Percentiles rank a stretch among this genome's conserved stretches.
These are phyloP conservation scores for Globisporangium okanoganense DNA, from an alignment of 352 stramenopile species.

Conservation along the genomic window DNA sequence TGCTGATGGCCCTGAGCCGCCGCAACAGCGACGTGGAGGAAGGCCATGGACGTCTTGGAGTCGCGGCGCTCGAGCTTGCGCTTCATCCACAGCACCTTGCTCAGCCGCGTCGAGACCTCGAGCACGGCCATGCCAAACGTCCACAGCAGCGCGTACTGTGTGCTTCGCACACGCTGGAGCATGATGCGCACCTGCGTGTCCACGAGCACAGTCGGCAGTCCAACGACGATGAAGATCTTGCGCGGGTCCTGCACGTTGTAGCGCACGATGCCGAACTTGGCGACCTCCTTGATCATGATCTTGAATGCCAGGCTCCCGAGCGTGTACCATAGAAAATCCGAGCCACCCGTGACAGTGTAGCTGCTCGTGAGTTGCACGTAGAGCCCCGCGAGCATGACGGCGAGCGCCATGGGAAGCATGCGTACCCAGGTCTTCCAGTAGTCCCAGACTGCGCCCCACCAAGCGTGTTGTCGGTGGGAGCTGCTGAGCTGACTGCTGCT, in stretches of 20 bases:
- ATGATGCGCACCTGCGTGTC: constrained; percentile 42
- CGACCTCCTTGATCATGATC: constrained; percentile 19
- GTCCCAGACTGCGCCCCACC: background rate
- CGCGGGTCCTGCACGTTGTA: constrained; percentile 27
- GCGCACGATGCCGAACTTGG: constrained; percentile 26
- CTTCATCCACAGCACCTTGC: constrained; percentile 19
- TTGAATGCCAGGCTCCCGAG: constrained; percentile 12
- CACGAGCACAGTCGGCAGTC: constrained; percentile 37
- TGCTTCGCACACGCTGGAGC: constrained; percentile 25
- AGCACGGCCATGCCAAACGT: constrained; percentile 26
- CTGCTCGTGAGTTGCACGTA: constrained; percentile 7
- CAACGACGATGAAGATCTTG: constrained; percentile 34
- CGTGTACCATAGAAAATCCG: constrained; percentile 11
- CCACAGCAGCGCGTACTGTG: constrained; percentile 20
- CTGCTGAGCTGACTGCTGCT: background rate
- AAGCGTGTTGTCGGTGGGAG: background rate
- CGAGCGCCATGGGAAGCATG: background rate
- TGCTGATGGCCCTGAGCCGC: background rate
- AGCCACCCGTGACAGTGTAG: background rate
- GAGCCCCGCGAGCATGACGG: constrained; percentile 4
- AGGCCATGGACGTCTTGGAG: background rate
- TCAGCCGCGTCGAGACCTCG: constrained; percentile 26
- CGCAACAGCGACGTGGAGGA: constrained; percentile 1
- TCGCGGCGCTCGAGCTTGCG: constrained; percentile 1
- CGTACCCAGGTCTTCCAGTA: constrained; percentile 7